phyloP scores from a whole-genome alignment of 768 basidiomycete genomes.

The Rhizopogon roseolus region DNA sequence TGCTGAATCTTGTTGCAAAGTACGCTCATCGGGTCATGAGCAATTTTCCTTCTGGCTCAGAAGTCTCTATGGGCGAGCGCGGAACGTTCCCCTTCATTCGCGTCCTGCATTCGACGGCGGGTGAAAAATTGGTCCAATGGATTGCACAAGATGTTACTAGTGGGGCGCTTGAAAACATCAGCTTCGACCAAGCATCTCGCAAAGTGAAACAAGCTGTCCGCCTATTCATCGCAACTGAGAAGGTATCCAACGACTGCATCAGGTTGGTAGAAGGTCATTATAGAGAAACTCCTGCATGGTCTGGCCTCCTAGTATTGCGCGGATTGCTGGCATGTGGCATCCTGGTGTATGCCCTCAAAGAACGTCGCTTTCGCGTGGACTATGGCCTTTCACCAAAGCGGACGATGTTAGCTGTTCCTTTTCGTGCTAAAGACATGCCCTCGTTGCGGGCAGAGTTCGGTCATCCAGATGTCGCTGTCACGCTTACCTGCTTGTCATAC shows the following conservation, averaged over 20 bases:
- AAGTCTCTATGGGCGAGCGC: conserved; percentile 8
- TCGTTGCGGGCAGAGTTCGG: conserved; percentile 32
- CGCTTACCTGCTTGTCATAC: conserved; percentile 32
- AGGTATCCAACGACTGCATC: not conserved
- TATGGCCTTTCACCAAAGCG: conserved; percentile 30
- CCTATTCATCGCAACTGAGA: conserved; percentile 18
- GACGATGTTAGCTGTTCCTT: conserved; percentile 32
- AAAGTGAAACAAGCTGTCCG: conserved; percentile 6
- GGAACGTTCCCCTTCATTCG: conserved; percentile 22
- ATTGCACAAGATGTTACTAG: conserved; percentile 14
- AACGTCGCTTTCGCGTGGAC: conserved; percentile 28
- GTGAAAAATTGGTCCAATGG: conserved; percentile 7
- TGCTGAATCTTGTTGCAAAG: conserved; percentile 21
- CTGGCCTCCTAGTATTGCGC: conserved; percentile 26
- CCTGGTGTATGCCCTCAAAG: conserved; percentile 23
- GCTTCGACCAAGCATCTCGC: conserved; percentile 7
- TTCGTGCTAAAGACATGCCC: conserved; percentile 33
- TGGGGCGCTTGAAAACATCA: conserved; percentile 9
- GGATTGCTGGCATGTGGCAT: conserved; percentile 30
- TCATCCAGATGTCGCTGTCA: conserved; percentile 31
- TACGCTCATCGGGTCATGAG: conserved; percentile 9
- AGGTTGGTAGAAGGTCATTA: conserved; percentile 6
- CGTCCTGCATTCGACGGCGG: conserved; percentile 11
- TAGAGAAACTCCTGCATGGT: conserved; percentile 10
- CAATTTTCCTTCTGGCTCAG: conserved; percentile 8